Percentiles rank a stretch among this genome's conserved stretches.
These are phyloP conservation scores for Corchorus capsularis DNA, from an alignment of 345 rosid genomes.

Conservation along the genomic window DNA sequence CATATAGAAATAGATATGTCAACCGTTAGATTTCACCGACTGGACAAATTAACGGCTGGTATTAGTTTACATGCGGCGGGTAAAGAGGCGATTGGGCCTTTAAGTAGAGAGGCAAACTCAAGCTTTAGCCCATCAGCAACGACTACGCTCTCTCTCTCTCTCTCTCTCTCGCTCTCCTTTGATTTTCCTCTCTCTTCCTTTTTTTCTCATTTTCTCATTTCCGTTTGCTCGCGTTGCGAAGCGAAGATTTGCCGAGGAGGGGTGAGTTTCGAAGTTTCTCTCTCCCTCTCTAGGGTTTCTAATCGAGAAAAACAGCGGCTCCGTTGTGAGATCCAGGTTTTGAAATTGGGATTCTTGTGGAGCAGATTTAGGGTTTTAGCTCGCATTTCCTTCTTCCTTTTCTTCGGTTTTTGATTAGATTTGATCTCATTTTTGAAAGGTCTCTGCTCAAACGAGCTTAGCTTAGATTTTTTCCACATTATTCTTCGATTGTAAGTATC, in stretches of 20 bases:
- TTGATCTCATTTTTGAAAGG: background rate
- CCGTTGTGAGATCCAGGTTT: conserved; percentile 13
- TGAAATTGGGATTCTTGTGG: conserved; percentile 9
- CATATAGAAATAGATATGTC: background rate
- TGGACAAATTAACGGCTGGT: background rate
- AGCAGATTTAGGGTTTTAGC: conserved; percentile 10
- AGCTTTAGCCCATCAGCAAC: background rate
- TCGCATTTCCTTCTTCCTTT: background rate
- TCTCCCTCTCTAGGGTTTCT: conserved; percentile 14
- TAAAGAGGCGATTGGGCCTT: conserved; percentile 10
- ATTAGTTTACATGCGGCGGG: conserved; percentile 3
- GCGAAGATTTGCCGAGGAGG: conserved; percentile 7
- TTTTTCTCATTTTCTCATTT: background rate
- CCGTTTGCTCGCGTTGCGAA: background rate
- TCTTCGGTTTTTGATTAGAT: background rate
- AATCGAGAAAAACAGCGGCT: background rate
- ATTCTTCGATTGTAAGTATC: conserved; percentile 10
- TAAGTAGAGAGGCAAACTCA: background rate
- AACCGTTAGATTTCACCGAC: conserved; percentile 5
- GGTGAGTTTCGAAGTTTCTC: background rate
- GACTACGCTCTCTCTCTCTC: background rate
- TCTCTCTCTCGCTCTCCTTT: background rate
- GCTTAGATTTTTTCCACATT: background rate
- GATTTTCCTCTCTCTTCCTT: background rate
- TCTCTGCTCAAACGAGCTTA: conserved; percentile 13